phyloP scores from a whole-genome alignment of 2,329 filamentous ascomycete genomes.

The Verticillium nonalfalfae region DNA sequence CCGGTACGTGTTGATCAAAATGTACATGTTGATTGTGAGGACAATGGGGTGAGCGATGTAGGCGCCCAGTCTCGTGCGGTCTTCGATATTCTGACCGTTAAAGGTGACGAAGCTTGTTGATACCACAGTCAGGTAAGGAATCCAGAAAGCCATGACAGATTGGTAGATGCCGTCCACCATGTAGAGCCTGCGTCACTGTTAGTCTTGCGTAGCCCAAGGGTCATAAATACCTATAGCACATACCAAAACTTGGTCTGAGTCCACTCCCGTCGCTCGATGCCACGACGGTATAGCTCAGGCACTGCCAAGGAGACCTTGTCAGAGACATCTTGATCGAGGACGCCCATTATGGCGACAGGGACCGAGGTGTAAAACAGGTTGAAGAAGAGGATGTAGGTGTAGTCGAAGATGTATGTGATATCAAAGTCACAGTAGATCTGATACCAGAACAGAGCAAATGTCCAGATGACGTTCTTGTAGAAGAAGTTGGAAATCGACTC shows the following conservation, averaged over 20 bases:
- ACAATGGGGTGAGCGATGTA: conserved; percentile 82
- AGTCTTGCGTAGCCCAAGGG: background rate
- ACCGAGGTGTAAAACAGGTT: conserved; percentile 96
- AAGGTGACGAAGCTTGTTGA: conserved; percentile 62
- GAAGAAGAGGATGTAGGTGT: conserved; percentile 94
- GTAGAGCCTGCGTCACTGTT: conserved; percentile 60
- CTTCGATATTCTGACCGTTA: conserved; percentile 70
- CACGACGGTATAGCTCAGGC: conserved; percentile 88
- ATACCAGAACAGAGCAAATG: conserved; percentile 94
- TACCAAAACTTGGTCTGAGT: conserved; percentile 95
- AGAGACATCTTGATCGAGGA: conserved; percentile 93
- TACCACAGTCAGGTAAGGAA: conserved; percentile 75
- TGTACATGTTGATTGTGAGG: conserved; percentile 86
- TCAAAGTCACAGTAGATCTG: conserved; percentile 95
- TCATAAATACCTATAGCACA: conserved; percentile 21
- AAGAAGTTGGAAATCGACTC: conserved; percentile 99
- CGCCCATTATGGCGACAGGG: conserved; percentile 90
- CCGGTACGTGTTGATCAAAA: conserved; percentile 91
- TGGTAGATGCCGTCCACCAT: conserved; percentile 95
- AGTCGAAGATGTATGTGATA: conserved; percentile 94
- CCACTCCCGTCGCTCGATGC: conserved; percentile 96
- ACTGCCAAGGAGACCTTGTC: conserved; percentile 91
- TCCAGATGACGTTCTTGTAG: conserved; percentile 99
- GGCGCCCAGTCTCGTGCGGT: conserved; percentile 78
- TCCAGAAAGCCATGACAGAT: conserved; percentile 87